These are phyloP conservation scores for Starmerella davenportii DNA, from an alignment of 805 yeast species.

Conservation along the genomic window DNA sequence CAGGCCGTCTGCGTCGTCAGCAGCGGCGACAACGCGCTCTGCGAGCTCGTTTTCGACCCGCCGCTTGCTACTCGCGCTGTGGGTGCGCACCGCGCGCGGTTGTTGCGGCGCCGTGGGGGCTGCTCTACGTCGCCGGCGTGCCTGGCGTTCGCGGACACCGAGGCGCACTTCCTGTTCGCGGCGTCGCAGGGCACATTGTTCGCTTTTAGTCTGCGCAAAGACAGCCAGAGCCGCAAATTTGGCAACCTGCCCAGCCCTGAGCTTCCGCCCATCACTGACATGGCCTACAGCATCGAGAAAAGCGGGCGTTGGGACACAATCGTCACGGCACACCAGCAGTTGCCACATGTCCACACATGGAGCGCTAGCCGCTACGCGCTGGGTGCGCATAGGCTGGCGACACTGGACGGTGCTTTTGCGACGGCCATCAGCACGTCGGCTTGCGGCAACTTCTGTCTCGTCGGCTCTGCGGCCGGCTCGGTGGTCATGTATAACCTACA, in stretches of 20 bases:
- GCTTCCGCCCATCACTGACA: constrained; percentile 53
- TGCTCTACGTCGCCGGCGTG: constrained; percentile 77
- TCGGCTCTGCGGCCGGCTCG: constrained; percentile 76
- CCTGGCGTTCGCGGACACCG: constrained; percentile 47
- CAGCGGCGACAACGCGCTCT: constrained; percentile 79
- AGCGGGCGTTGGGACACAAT: constrained; percentile 89
- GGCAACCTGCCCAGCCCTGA: constrained; percentile 52
- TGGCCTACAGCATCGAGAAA: constrained; percentile 57
- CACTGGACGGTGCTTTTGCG: constrained; percentile 63
- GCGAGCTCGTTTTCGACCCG: constrained; percentile 89
- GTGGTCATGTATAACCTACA: constrained; percentile 79
- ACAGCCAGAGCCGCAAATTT: constrained; percentile 86
- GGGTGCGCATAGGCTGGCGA: constrained; percentile 50
- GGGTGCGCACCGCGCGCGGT: constrained; percentile 51
- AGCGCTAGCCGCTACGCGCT: constrained; percentile 58
- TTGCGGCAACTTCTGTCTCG: constrained; percentile 88
- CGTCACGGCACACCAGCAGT: constrained; percentile 73
- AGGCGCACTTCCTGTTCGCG: constrained; percentile 68
- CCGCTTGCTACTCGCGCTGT: constrained; percentile 43
- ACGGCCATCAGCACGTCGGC: constrained; percentile 64
- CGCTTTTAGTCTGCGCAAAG: constrained; percentile 84
- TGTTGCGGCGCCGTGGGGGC: constrained; percentile 90
- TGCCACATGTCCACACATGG: constrained; percentile 80
- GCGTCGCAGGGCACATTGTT: constrained; percentile 72
- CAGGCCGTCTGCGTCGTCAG: constrained; percentile 79